Conservation (phyloP, 2,329 filamentous ascomycete species). For the Mollisia scopiformis region DNA sequence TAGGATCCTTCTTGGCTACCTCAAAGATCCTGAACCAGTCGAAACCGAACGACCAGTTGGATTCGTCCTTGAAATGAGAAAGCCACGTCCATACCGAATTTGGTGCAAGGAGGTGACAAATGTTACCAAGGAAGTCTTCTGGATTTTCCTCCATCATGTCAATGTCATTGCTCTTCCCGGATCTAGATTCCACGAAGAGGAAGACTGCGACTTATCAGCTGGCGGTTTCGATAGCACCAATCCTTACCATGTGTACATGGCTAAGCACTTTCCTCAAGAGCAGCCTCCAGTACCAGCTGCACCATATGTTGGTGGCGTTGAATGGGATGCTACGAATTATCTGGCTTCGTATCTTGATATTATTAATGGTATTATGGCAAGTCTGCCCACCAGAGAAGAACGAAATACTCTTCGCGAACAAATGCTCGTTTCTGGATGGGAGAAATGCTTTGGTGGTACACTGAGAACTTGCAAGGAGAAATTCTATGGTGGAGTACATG, state of each 20-base stretch:
- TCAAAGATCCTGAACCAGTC: constrained; percentile 77
- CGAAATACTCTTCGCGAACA: constrained; percentile 81
- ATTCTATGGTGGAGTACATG: constrained; percentile 91
- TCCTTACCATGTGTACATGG: constrained; percentile 63
- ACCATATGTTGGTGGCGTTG: constrained; percentile 94
- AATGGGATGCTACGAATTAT: constrained; percentile 99
- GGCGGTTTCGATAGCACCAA: constrained; percentile 37
- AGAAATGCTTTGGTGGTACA: constrained; percentile 83
- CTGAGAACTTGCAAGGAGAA: constrained; percentile 95
- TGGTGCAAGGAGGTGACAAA: constrained; percentile 93
- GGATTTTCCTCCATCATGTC: constrained; percentile 95
- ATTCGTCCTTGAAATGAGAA: constrained; percentile 89
- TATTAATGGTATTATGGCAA: constrained; percentile 86
- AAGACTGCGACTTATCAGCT: constrained; percentile 16
- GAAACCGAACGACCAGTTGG: constrained; percentile 77
- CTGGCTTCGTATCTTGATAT: constrained; percentile 91
- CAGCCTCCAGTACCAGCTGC: constrained; percentile 90
- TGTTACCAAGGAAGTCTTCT: constrained; percentile 98
- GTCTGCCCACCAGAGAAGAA: constrained; percentile 67
- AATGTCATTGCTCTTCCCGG: constrained; percentile 76
- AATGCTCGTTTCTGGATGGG: constrained; percentile 83
- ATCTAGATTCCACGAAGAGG: constrained; percentile 28
- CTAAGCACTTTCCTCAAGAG: constrained; percentile 79
- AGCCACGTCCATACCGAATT: constrained; percentile 83
- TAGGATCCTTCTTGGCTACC: constrained; percentile 73